A percentile compares a stretch with the other conserved stretches of the same genome.
Conservation (phyloP, 2,329 filamentous ascomycete genomes). For the Drechslerella dactyloides region DNA sequence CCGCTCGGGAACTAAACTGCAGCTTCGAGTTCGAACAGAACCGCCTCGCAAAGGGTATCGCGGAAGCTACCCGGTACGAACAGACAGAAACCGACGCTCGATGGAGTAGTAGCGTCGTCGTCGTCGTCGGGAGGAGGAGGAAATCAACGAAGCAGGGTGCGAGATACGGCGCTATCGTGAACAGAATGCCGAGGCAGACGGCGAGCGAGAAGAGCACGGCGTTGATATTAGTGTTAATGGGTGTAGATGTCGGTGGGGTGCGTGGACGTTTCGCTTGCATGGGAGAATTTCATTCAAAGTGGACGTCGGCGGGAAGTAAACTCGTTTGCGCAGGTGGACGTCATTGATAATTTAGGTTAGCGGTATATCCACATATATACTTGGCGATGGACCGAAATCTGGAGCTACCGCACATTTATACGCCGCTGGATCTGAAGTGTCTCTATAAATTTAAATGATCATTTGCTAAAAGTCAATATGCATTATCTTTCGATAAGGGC, state of each 20-base stretch:
- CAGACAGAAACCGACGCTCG: not conserved
- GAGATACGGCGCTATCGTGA: conserved; percentile 25
- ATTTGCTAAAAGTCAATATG: too few relatives aligned
- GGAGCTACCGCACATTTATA: too few relatives aligned
- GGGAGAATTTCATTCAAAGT: not conserved
- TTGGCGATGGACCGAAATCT: too few relatives aligned
- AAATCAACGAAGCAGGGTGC: not conserved
- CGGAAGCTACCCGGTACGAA: not conserved
- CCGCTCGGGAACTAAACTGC: too few relatives aligned
- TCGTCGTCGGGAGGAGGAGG: not conserved
- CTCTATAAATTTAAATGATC: too few relatives aligned
- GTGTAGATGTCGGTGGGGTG: not conserved
- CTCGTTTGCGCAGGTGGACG: too few relatives aligned
- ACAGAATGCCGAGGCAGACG: conserved; percentile 15
- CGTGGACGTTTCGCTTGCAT: not conserved
- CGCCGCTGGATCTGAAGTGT: too few relatives aligned
- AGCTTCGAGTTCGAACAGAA: not conserved
- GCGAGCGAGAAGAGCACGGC: conserved; percentile 10
- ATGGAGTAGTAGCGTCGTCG: too few relatives aligned
- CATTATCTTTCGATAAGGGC: too few relatives aligned
- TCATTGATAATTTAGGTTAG: too few relatives aligned
- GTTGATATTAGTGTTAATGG: not conserved
- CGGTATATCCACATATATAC: too few relatives aligned
- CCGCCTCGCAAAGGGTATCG: not conserved
- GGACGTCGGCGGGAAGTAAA: too few relatives aligned